A percentile compares a stretch with the other conserved stretches of the same genome.
Conservation (phyloP, 2,329 filamentous ascomycete genomes). For the Coniochaeta prunicola region DNA sequence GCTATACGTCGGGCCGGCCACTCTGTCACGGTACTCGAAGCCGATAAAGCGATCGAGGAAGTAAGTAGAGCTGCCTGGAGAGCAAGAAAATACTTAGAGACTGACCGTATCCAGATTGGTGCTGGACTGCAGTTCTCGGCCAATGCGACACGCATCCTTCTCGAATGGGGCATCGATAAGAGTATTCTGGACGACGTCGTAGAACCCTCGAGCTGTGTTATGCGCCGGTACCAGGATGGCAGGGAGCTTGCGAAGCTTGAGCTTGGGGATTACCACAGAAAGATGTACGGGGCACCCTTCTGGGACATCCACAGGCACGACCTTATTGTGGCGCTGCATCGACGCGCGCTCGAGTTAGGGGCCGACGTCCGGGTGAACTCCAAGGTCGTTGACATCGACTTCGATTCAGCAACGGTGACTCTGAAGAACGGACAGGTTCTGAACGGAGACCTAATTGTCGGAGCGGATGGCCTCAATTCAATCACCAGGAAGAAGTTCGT, state of each 20-base stretch:
- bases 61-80: not conserved
- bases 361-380: constrained; percentile 4
- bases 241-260: constrained; percentile 3
- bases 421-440: not conserved
- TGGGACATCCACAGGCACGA: constrained; percentile 9
- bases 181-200: constrained; percentile 4
- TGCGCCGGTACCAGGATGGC: constrained; percentile 5
- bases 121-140: constrained; percentile 5
- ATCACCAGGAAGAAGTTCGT: constrained; percentile 3
- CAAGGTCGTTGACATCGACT: constrained; percentile 4
- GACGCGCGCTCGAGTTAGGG: constrained; percentile 3
- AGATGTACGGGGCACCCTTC: constrained; percentile 6
- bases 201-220: constrained; percentile 6
- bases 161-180: constrained; percentile 4
- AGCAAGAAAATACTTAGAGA: not conserved
- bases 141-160: constrained; percentile 5
- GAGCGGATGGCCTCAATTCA: constrained; percentile 5
- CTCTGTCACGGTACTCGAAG: constrained; percentile 8
- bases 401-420: constrained; percentile 3
- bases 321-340: constrained; percentile 6
- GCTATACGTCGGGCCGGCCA: constrained; percentile 8
- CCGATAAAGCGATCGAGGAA: constrained; percentile 7
- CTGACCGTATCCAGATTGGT: constrained; percentile 1
- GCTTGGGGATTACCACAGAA: constrained; percentile 1
- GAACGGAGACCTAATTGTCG: constrained; percentile 4